Conservation (phyloP, 805 yeast genomes). For the Barnettozyma populi region DNA sequence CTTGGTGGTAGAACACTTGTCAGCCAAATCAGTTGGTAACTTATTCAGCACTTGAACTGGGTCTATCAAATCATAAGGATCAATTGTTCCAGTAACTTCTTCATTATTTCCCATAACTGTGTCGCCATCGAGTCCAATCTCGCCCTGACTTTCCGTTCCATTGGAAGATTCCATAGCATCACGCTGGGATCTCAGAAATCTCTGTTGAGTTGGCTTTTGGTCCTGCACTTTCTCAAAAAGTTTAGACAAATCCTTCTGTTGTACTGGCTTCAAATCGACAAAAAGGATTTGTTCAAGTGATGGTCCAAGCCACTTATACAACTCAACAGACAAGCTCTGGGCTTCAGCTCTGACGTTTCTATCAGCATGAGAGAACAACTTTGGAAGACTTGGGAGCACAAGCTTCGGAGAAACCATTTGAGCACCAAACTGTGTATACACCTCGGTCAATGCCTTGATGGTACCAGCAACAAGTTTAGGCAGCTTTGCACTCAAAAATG, state of each 20-base stretch:
- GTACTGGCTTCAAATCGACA: constrained; percentile 80
- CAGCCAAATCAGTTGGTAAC: constrained; percentile 57
- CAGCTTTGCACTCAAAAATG: constrained; percentile 52
- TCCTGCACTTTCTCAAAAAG: constrained; percentile 52
- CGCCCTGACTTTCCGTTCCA: constrained; percentile 8
- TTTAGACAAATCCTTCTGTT: constrained; percentile 74
- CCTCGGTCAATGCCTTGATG: constrained; percentile 47
- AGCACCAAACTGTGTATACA: constrained; percentile 55
- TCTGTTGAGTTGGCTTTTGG: constrained; percentile 43
- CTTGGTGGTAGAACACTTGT: constrained; percentile 52
- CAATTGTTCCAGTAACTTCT: constrained; percentile 31
- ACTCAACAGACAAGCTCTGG: constrained; percentile 56
- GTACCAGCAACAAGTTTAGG: constrained; percentile 79
- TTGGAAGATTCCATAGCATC: constrained; percentile 30
- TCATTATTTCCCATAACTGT: constrained; percentile 26
- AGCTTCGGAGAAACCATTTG: constrained; percentile 51
- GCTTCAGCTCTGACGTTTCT: constrained; percentile 80
- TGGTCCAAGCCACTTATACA: constrained; percentile 69
- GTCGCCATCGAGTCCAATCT: constrained; percentile 15
- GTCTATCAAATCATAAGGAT: constrained; percentile 66
- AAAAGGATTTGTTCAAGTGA: constrained; percentile 52
- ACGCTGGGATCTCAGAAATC: constrained; percentile 52
- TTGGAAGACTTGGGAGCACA: constrained; percentile 53
- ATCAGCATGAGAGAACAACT: constrained; percentile 81
- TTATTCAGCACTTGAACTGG: constrained; percentile 63